phyloP scores from a whole-genome alignment of 768 basidiomycete genomes.

The Termitomyces sp. region DNA sequence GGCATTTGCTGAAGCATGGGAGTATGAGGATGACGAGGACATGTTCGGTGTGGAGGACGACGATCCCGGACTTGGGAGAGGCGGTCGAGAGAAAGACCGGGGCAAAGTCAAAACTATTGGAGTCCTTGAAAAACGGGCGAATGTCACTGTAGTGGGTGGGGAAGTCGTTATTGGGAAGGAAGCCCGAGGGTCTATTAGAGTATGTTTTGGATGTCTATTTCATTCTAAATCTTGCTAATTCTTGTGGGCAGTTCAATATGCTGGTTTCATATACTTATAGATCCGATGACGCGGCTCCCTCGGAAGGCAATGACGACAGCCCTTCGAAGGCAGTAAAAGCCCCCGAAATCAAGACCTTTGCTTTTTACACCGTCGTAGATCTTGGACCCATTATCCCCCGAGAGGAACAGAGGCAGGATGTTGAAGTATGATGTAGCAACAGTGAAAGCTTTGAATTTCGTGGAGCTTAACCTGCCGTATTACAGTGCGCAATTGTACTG shows the following conservation, averaged over 20 bases:
- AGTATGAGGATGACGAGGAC: constrained; percentile 95
- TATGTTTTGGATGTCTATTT: constrained; percentile 31
- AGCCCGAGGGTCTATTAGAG: constrained; percentile 74
- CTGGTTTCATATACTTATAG: constrained; percentile 92
- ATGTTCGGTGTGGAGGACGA: constrained; percentile 78
- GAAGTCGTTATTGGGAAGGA: constrained; percentile 85
- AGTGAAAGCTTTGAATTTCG: not conserved
- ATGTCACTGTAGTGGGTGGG: constrained; percentile 83
- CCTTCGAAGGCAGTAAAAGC: constrained; percentile 42
- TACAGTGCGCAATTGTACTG: not conserved
- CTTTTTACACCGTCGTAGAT: constrained; percentile 83
- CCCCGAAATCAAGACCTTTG: constrained; percentile 82
- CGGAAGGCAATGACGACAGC: constrained; percentile 51
- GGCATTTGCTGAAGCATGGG: constrained; percentile 96
- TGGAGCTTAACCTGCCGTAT: not conserved
- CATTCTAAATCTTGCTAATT: not conserved
- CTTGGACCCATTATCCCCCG: constrained; percentile 67
- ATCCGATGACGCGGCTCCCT: constrained; percentile 76
- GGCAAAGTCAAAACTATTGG: constrained; percentile 60
- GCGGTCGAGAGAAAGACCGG: constrained; percentile 41
- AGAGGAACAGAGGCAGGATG: constrained; percentile 34
- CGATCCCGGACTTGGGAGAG: constrained; percentile 28
- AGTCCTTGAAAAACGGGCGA: constrained; percentile 85
- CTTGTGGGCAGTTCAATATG: constrained; percentile 75
- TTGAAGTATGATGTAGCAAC: not conserved